Evolutionary conservation across 768 basidiomycete genomes (phyloP), one percentile per base, ranked within the genome.

Genomic region (Glaciozyma antarctica): DNA sequence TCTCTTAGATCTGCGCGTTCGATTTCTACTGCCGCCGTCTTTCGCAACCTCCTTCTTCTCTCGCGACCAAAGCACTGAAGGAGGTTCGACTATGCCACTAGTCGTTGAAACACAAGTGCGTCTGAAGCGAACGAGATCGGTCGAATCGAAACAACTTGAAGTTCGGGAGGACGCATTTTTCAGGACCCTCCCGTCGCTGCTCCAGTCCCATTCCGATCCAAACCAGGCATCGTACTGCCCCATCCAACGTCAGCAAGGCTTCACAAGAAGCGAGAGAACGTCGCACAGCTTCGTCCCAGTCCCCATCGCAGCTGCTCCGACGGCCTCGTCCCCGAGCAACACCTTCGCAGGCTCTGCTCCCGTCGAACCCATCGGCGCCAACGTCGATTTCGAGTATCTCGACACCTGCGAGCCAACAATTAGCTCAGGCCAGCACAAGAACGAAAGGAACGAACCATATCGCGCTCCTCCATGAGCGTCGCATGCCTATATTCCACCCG

Each of bases 401-500:
- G 21, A 24, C 12, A 48, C n/a, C 19, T 48, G 21, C 47, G 32
- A 32, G 9, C 21, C 47, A 21, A 22, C 47, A 48, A 48, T 21
- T 8, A 48, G 7, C 21, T 24, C 32, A 9, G 32, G 32, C 32
- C 5, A 32, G n/a, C n/a, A 32, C 32, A 32, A 9, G 32, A 32
- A 32, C 32, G 32, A 32, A 32, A 4, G 32, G 32, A 4, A 32
- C 68, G 34, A n/a, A 73, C 71, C 70, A 74, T 70, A 44, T 65
- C 81, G 55, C 95, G 79, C 76, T 98, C 95, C 62, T 88, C 90
- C 61, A 89, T 72, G 44, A 99, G 79, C 1, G 94, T 97, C 70
- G 86, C 84, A 65, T 92, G 86, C n/a, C 95, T 81, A 76, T 88
- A 98, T n/a, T 84, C 84, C 47, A 98, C 81, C 34, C 95, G 84